Percentiles rank a stretch among this genome's conserved stretches.
Conservation (phyloP, 768 basidiomycete genomes). For the Cystobasidium onofrii region DNA sequence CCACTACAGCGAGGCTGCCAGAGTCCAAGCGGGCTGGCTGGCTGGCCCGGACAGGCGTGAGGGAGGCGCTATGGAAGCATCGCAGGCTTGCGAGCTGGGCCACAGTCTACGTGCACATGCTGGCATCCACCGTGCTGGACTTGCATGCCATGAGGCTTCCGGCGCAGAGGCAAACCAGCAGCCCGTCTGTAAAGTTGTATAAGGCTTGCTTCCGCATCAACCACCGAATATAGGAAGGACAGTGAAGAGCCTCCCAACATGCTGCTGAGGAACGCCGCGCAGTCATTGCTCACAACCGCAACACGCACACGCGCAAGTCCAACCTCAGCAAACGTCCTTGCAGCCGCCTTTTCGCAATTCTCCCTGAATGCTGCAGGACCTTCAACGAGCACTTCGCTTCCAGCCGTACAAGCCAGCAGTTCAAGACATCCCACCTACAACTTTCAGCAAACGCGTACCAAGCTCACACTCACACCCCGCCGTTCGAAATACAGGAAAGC, state of each 20-base stretch:
- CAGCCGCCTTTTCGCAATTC: neutral
- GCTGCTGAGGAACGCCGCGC: neutral
- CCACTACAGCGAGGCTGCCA: too few species aligned
- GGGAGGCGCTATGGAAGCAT: too few species aligned
- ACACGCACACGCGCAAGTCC: neutral
- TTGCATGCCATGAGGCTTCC: too few species aligned
- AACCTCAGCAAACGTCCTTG: neutral
- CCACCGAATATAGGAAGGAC: too few species aligned
- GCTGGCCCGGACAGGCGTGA: too few species aligned
- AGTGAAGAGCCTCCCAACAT: neutral
- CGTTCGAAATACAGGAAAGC: conserved; percentile 74
- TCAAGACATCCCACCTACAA: neutral
- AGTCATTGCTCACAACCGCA: neutral
- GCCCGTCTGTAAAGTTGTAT: too few species aligned
- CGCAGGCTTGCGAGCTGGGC: too few species aligned
- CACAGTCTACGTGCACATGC: too few species aligned
- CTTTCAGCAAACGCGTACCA: conserved; percentile 16
- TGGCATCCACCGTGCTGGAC: too few species aligned
- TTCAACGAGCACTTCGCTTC: neutral
- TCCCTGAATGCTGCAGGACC: neutral
- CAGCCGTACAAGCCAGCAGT: neutral
- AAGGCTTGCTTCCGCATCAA: neutral
- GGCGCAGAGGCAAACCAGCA: too few species aligned
- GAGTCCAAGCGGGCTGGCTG: too few species aligned
- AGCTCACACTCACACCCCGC: conserved; percentile 60